A percentile compares a stretch with the other conserved stretches of the same genome.
Evolutionary conservation across 1,139 yeast species (phyloP).

Genomic region (Yamadazyma atmosphaerica): DNA sequence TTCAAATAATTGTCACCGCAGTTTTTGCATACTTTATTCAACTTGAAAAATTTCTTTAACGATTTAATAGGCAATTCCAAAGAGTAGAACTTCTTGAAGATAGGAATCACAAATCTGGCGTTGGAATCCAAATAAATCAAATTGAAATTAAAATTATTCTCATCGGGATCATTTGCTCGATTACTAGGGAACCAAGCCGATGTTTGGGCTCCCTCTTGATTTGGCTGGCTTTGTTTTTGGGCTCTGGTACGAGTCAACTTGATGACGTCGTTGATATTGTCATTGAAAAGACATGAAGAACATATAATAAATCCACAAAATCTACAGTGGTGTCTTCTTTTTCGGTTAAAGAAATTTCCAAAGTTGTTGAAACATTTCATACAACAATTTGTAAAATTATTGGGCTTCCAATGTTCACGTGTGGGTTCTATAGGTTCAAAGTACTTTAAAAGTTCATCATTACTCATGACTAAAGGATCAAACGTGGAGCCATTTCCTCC

Average conservation of each 20-base stretch:
- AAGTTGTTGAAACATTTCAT: slow-evolving; percentile 37
- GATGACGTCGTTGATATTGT: slow-evolving; percentile 4
- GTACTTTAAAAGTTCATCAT: neutral
- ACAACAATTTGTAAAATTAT: slow-evolving; percentile 38
- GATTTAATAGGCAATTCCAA: slow-evolving; percentile 6
- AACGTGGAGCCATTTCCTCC: neutral
- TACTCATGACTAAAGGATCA: slow-evolving; percentile 1
- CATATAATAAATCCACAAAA: slow-evolving; percentile 46
- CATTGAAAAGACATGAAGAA: slow-evolving; percentile 31
- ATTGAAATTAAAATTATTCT: slow-evolving; percentile 15
- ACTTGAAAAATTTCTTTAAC: slow-evolving; percentile 21
- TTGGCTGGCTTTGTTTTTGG: neutral
- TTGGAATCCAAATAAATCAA: slow-evolving; percentile 30
- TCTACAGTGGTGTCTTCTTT: slow-evolving; percentile 45
- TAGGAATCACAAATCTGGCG: slow-evolving; percentile 42
- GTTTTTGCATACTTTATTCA: slow-evolving; percentile 38
- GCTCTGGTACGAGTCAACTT: neutral
- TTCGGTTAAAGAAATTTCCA: slow-evolving; percentile 30
- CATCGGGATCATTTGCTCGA: slow-evolving; percentile 3
- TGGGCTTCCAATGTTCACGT: slow-evolving; percentile 45
- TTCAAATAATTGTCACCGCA: slow-evolving; percentile 36
- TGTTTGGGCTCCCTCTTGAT: neutral
- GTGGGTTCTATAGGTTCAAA: slow-evolving; percentile 32
- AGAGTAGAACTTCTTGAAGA: slow-evolving; percentile 22
- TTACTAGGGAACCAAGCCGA: slow-evolving; percentile 1